Evolutionary conservation across 2,329 filamentous ascomycete genomes (phyloP), one percentile per base, ranked within the genome.

Genomic region (Trichocomaceae sp.): DNA sequence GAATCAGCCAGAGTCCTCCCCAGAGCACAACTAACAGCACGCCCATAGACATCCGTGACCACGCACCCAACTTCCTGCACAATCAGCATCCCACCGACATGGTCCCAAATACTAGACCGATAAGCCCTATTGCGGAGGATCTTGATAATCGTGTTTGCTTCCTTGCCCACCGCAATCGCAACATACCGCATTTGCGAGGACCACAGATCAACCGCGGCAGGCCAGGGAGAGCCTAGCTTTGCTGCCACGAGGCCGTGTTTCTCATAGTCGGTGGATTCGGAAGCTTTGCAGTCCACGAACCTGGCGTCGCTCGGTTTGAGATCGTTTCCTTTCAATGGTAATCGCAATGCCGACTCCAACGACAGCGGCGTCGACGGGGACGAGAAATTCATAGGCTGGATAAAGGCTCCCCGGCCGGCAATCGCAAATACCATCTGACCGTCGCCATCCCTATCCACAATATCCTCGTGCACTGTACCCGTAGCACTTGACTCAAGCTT

Each of bases 141-240:
- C 44, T 78, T 75, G 15, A 81, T 61, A 62, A 78, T 71, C 23
- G 77, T 72, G 59, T 79, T 75, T 26, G 75, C 19, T 22, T 73
- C 74, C 23, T 73, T 74, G 13, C 77, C 78, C 0, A 80, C 71
- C 0, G 78, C 73, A 37, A 80, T 72, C 2, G 77, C 75, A 2
- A 79, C 71, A 61, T 82, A 81, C 52, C 78, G 75, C 71, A 82
- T 75, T 61, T 81, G 77, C 52, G 77, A 73, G 26, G 76, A 76
- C 74, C 77, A 81, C 33, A 81, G 62, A 50, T 79, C 70, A 2
- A 76, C 77, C 4, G 70, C 70, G 6, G 65, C 65, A 0, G 77
- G 78, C 75, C 76, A 80, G 1, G 69, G 59, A 1, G 69, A 70
- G 12, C 72, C 72, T 2, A 80, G 60, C 5, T 64, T 51, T 59